Percentiles rank a stretch among this genome's conserved stretches.
These are phyloP conservation scores for Fusarium sp. DNA, from an alignment of 2,329 filamentous ascomycete species.

Conservation along the genomic window DNA sequence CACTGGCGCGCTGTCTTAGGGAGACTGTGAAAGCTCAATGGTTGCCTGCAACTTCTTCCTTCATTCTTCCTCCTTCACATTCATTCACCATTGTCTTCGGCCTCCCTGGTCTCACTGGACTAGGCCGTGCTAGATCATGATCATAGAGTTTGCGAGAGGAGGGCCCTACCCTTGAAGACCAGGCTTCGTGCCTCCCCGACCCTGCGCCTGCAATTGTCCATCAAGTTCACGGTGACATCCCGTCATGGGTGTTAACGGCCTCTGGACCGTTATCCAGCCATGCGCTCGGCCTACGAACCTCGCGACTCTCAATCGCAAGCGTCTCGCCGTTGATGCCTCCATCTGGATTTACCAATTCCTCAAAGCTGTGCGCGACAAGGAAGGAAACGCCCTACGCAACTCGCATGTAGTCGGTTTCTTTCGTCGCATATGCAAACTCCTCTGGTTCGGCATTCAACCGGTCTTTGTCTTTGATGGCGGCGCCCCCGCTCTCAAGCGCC, in stretches of 20 bases:
- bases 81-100: neutral
- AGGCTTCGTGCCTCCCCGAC: slow-evolving; percentile 16
- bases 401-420: slow-evolving; percentile 98
- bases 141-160: slow-evolving; percentile 15
- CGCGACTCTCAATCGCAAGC: slow-evolving; percentile 94
- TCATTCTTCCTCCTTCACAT: neutral
- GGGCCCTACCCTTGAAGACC: slow-evolving; percentile 36
- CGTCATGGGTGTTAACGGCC: slow-evolving; percentile 94
- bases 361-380: slow-evolving; percentile 98
- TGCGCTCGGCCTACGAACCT: slow-evolving; percentile 96
- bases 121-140: slow-evolving; percentile 17
- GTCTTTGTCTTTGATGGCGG: slow-evolving; percentile 99
- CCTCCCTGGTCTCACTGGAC: neutral
- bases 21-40: slow-evolving; percentile 11
- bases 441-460: slow-evolving; percentile 95
- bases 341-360: slow-evolving; percentile 99
- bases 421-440: slow-evolving; percentile 94
- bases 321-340: slow-evolving; percentile 95
- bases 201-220: neutral
- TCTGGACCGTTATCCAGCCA: slow-evolving; percentile 96
- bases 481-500: slow-evolving; percentile 88
- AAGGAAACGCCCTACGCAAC: slow-evolving; percentile 95
- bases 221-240: slow-evolving; percentile 24
- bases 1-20: neutral
- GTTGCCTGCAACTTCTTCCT: slow-evolving; percentile 3